These are phyloP conservation scores for Dactylella cylindrospora DNA, from an alignment of 2,329 filamentous ascomycete species.

Conservation along the genomic window DNA sequence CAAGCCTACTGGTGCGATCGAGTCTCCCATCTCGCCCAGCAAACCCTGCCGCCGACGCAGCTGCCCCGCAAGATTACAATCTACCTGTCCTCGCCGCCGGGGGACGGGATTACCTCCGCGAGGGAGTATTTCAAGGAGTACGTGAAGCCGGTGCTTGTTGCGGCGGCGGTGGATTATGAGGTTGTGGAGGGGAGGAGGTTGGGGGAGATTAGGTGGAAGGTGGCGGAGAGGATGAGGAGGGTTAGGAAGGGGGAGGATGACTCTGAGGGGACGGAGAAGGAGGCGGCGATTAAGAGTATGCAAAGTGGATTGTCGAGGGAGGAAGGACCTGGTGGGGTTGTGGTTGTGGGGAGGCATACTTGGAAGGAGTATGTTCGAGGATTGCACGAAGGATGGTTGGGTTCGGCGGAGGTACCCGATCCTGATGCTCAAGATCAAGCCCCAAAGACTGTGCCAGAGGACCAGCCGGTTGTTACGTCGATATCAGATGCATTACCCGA, in stretches of 20 bases:
- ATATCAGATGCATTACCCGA: constrained; percentile 39
- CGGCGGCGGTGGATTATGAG: constrained; percentile 91
- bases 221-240: constrained; percentile 83
- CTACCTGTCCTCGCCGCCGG: constrained; percentile 81
- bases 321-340: constrained; percentile 74
- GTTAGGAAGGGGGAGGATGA: constrained; percentile 63
- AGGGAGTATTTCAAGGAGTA: constrained; percentile 96
- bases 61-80: constrained; percentile 83
- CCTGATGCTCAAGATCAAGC: not conserved
- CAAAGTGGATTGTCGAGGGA: constrained; percentile 70
- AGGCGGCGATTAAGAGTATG: constrained; percentile 63
- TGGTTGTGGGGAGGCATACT: constrained; percentile 84
- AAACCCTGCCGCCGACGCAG: constrained; percentile 70
- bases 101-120: constrained; percentile 78
- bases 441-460: constrained; percentile 49
- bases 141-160: constrained; percentile 86
- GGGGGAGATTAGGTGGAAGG: constrained; percentile 84
- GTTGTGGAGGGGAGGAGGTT: constrained; percentile 88
- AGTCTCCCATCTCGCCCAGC: constrained; percentile 79
- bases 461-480: constrained; percentile 47
- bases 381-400: constrained; percentile 93
- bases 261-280: constrained; percentile 53
- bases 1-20: constrained; percentile 83
- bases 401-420: constrained; percentile 69
- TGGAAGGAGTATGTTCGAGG: constrained; percentile 98